phyloP scores from a whole-genome alignment of 345 rosid genomes.

The Linum tenue region DNA sequence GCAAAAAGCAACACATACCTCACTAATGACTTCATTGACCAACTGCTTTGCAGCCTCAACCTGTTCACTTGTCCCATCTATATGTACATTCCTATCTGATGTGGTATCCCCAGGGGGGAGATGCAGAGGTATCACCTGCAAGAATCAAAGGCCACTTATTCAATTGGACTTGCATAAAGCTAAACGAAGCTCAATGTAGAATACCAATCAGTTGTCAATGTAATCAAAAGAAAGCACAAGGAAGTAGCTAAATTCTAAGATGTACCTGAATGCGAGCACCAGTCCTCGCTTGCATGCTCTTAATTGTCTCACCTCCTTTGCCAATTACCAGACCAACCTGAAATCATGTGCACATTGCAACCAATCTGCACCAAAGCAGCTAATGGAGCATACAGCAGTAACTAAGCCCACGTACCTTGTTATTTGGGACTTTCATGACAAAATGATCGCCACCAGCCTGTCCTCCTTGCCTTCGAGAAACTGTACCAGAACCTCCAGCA shows the following conservation, averaged over 20 bases:
- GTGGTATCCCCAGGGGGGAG: slow-evolving; percentile 90
- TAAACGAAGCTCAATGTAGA: neutral
- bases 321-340: slow-evolving; percentile 99
- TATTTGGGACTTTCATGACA: slow-evolving; percentile 71
- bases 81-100: slow-evolving; percentile 64
- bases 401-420: slow-evolving; percentile 49
- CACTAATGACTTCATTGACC: slow-evolving; percentile 88
- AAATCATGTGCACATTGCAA: slow-evolving; percentile 22
- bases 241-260: neutral
- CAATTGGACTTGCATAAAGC: neutral
- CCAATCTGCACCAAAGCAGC: slow-evolving; percentile 12
- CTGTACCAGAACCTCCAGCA: slow-evolving; percentile 75
- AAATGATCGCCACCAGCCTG: slow-evolving; percentile 68
- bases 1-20: slow-evolving; percentile 53
- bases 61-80: slow-evolving; percentile 90
- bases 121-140: slow-evolving; percentile 92
- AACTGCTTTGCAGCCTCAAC: slow-evolving; percentile 80
- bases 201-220: neutral
- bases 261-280: slow-evolving; percentile 98
- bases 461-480: slow-evolving; percentile 63
- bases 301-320: slow-evolving; percentile 97
- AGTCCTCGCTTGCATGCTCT: slow-evolving; percentile 85
- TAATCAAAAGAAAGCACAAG: neutral
- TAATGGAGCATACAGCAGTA: slow-evolving; percentile 7
- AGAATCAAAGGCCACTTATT: neutral